Evolutionary conservation across 2,329 filamentous ascomycete genomes (phyloP).

Genomic region (Clarireedia hainanense): DNA sequence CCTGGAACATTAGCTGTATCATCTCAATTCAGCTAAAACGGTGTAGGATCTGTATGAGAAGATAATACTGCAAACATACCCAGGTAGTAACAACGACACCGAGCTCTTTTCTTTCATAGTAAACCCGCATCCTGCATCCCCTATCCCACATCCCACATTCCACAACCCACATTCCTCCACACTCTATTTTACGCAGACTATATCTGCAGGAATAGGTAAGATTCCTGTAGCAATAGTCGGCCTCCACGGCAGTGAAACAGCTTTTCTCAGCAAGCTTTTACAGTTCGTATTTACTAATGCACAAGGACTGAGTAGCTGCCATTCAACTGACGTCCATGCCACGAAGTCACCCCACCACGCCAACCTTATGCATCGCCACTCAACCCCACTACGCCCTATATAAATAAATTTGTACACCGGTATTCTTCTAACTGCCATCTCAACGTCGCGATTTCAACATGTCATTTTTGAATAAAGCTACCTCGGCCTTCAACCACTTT

Average conservation of each 20-base stretch:
- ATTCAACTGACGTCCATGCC: neutral
- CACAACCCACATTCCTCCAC: neutral
- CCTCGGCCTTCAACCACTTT: slow-evolving; percentile 15
- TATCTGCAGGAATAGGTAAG: no score
- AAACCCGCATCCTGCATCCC: neutral
- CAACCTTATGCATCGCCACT: neutral
- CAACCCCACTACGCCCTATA: neutral
- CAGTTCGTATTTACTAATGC: neutral
- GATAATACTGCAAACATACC: neutral
- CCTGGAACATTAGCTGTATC: neutral
- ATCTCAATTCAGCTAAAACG: neutral
- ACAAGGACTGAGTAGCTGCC: neutral
- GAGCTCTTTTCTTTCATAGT: neutral
- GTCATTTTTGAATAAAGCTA: slow-evolving; percentile 17
- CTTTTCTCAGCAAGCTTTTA: neutral
- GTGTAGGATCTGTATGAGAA: neutral
- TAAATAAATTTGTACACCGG: neutral
- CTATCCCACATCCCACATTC: neutral
- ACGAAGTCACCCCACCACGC: neutral
- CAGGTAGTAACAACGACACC: no score
- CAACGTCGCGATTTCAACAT: slow-evolving; percentile 10
- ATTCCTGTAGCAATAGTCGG: no score
- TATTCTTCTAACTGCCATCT: neutral
- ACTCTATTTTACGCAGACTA: no score
- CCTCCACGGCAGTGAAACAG: no score